Evolutionary conservation across 2,329 filamentous ascomycete genomes (phyloP), one percentile per base, ranked within the genome.

Genomic region (Alternaria novae-zelandiae): DNA sequence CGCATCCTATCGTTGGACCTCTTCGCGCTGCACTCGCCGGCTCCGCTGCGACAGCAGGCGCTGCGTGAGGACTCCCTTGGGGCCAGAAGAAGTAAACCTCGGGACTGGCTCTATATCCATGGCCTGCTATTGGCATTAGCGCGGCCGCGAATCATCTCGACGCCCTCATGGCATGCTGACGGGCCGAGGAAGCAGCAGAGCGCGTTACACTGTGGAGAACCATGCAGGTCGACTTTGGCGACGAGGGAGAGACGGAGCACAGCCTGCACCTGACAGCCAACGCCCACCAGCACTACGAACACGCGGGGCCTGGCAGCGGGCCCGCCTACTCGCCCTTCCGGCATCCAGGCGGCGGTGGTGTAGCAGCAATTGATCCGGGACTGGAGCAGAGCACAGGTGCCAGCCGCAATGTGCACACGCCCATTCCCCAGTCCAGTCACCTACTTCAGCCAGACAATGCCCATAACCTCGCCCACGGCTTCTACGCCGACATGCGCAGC

Each of bases 141-240:
- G 68, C 64, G 61, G 46, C 45, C 68, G 68, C 66, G 64, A 71
- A 63, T 66, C 63, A 68, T 60, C 61, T 54, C 57, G 54, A 57
- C 63, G 62, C 61, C 65, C 71, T 67, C 66, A 74, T 78, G 76
- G 76, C 71, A 66, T 66, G 71, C 72, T 76, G 74, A 79, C 69
- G 54, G 65, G 67, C 68, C 67, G 49, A 63, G 65, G 49, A 47
- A 63, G 63, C 59, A 65, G 68, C 65, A 63, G 59, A 71, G 66
- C 70, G 66, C 68, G 67, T 70, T 66, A 56, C 64, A 57, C 66
- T 66, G 61, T 51, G 64, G 65, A 68, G 58, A 73, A 76, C 67
- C 73, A 79, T 80, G 78, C 78, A 80, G 67, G 77, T 79, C 70
- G 77, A 79, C 72, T 80, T 74, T 71, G 72, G 72, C 69, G 70